Conservation (phyloP, 169 alveolate genomes). For the Cyclospora cayetanensis region DNA sequence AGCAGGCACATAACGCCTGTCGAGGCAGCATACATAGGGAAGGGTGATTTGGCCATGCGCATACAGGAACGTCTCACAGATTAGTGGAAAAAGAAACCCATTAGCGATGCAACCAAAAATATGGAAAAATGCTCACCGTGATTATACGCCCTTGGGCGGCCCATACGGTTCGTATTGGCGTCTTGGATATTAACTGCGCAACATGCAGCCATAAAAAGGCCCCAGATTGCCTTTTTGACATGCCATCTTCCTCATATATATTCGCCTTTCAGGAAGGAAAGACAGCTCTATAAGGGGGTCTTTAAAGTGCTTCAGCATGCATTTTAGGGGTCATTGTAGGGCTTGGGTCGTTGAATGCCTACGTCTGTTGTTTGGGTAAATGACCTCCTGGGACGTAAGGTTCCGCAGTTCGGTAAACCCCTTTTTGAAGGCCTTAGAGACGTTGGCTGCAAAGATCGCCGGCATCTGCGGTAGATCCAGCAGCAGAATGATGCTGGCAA, state of each 20-base stretch:
- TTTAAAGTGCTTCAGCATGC: no score
- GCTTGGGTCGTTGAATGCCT: no score
- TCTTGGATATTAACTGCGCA: not conserved
- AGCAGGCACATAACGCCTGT: not conserved
- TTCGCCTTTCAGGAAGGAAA: no score
- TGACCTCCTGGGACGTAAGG: not conserved
- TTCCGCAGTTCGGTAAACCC: not conserved
- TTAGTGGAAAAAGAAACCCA: no score
- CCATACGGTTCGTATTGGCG: not conserved
- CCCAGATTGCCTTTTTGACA: no score
- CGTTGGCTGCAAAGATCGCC: constrained; percentile 41
- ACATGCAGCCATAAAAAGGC: no score
- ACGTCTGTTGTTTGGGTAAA: constrained; percentile 40
- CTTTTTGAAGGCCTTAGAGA: not conserved
- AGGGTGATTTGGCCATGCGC: not conserved
- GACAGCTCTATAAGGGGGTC: no score
- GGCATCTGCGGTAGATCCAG: constrained; percentile 60
- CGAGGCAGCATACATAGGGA: not conserved
- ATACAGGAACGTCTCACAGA: no score
- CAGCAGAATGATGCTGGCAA: constrained; percentile 24
- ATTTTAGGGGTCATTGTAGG: no score
- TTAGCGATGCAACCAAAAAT: not conserved
- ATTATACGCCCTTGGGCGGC: not conserved
- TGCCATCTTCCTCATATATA: no score
- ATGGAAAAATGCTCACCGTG: not conserved